Evolutionary conservation across 1,284 basidiomycete genomes (phyloP).

Genomic region (Cryptococcus depauperatus): DNA sequence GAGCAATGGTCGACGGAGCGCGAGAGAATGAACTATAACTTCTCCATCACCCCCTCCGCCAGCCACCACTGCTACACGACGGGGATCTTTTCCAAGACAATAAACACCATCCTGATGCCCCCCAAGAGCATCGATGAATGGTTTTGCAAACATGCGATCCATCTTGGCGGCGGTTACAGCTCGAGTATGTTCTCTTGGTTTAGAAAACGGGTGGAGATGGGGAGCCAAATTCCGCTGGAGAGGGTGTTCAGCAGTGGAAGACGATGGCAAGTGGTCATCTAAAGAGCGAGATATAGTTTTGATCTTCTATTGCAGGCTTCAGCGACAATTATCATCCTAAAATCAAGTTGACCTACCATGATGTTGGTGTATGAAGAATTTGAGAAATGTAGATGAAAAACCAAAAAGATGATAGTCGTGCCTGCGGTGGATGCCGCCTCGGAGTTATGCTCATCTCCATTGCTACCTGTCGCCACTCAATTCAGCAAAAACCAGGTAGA

Average conservation of each 20-base stretch:
- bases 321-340: too few species aligned
- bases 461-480: not conserved
- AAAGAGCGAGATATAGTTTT: constrained; percentile 46
- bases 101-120: constrained; percentile 97
- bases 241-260: constrained; percentile 50
- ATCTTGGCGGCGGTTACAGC: constrained; percentile 94
- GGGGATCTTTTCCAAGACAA: constrained; percentile 68
- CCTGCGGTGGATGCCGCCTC: not conserved
- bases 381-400: too few species aligned
- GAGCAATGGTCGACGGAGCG: constrained; percentile 58
- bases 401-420: too few species aligned
- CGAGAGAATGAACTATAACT: constrained; percentile 80
- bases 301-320: constrained; percentile 41
- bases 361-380: too few species aligned
- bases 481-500: too few species aligned
- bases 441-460: not conserved
- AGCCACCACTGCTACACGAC: constrained; percentile 70
- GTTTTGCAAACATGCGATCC: constrained; percentile 94
- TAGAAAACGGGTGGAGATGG: constrained; percentile 85
- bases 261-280: constrained; percentile 45
- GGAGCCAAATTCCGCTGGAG: constrained; percentile 88
- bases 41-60: constrained; percentile 95
- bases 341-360: too few species aligned
- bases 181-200: constrained; percentile 84
- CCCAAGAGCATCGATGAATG: constrained; percentile 82